Base-by-base conservation (phyloP, 306 rosid species). In the Cucurbita argyrosperma region DNA sequence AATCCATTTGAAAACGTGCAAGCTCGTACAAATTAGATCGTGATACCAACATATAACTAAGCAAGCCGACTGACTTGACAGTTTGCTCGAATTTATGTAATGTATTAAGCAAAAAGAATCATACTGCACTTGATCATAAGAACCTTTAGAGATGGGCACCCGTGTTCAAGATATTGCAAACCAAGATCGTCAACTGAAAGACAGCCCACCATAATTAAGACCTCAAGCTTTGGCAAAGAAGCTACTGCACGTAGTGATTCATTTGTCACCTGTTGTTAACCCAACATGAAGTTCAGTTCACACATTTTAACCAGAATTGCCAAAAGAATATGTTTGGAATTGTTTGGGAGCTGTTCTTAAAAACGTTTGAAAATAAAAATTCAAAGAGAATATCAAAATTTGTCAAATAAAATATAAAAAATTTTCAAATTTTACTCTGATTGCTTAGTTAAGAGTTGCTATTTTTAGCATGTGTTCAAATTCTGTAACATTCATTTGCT, bases 91-190 rank as follows among this genome's bases (percentile, higher is more conserved):
- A 23, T 23, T 46, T 64, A 40, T 4, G 16, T 1, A 42, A 42
- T 49, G 4, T 63, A 63, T 63, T 19, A 21, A 47, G 56, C 38
- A 45, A 12, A 67, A 47, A 23, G 40, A 47, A 42, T 21, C 51
- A 43, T 21, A 45, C 19, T 23, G 19, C 73, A 46, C 21, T 67
- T 11, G 42, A 46, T 46, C 73, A 46, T 46, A 42, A 68, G 52
- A 55, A 88, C 90, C 90, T 88, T 84, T 42, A 88, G 90, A 14
- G 45, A 76, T 23, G 90, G 90, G 56, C 92, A 85, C 43, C 90
- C 86, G 53, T 84, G 70, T 76, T 65, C 87, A 26, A 88, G 84
- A 78, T 79, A 88, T 63, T 76, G 77, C 59, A 88, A 81, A 60
- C 92, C 92, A 50, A 15, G 75, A 57, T 86, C 84, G 56, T 82